Conservation (phyloP, 768 basidiomycete genomes). For the Exidia glandulosa region DNA sequence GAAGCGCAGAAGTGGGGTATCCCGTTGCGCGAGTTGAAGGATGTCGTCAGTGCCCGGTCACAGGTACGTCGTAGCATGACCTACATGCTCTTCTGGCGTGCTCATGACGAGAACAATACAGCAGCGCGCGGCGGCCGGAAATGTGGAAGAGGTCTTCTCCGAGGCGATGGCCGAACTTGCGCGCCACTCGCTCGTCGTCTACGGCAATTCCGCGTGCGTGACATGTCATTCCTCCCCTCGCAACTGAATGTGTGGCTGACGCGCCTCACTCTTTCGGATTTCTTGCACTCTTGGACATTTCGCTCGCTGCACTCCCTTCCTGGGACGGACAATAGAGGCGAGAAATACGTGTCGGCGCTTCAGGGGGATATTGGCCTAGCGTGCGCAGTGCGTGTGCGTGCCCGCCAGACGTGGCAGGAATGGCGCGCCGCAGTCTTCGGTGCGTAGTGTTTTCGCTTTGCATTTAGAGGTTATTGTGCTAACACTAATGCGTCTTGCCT, state of each 20-base stretch:
- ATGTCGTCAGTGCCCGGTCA: slow-evolving; percentile 12
- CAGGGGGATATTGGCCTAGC: slow-evolving; percentile 54
- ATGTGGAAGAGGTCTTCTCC: slow-evolving; percentile 51
- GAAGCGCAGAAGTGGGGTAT: slow-evolving; percentile 73
- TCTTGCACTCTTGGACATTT: slow-evolving; percentile 5
- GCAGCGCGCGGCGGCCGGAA: slow-evolving; percentile 63
- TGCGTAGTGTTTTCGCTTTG: slow-evolving; percentile 21
- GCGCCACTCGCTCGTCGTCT: too few relatives aligned
- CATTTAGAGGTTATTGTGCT: slow-evolving; percentile 11
- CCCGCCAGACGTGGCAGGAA: slow-evolving; percentile 53
- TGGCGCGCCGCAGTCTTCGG: slow-evolving; percentile 58
- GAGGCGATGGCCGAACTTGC: slow-evolving; percentile 34
- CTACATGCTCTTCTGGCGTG: slow-evolving; percentile 60
- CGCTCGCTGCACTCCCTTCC: not conserved
- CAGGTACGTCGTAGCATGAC: not conserved
- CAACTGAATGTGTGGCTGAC: too few relatives aligned
- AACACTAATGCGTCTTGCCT: slow-evolving; percentile 19
- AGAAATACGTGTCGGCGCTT: slow-evolving; percentile 65
- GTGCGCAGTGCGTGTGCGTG: slow-evolving; percentile 56
- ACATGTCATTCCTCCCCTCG: too few relatives aligned
- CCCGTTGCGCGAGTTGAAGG: slow-evolving; percentile 45
- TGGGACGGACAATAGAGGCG: slow-evolving; percentile 35
- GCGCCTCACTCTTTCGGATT: too few relatives aligned
- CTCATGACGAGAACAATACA: slow-evolving; percentile 67
- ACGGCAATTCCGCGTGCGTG: too few relatives aligned